Evolutionary conservation across 768 basidiomycete species (phyloP).

Genomic region (Psilocybe sp.): DNA sequence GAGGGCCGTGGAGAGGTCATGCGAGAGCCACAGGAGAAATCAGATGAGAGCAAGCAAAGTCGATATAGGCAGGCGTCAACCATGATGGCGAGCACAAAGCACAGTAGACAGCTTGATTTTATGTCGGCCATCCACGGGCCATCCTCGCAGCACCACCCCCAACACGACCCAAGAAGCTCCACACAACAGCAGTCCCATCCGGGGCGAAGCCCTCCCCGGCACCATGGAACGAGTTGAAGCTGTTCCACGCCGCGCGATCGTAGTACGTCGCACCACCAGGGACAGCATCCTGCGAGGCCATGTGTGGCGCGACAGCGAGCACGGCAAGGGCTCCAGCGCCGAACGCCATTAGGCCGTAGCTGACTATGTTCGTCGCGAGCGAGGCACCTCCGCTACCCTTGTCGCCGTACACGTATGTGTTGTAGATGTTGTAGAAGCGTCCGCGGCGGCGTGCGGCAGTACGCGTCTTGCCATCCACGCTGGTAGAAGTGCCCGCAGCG

Average conservation of each 20-base stretch:
- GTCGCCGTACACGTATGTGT: slow-evolving; percentile 61
- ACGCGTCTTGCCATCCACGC: background rate
- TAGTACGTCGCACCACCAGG: slow-evolving; percentile 73
- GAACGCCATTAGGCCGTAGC: slow-evolving; percentile 55
- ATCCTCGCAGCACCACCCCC: slow-evolving; percentile 75
- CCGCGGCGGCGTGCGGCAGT: slow-evolving; percentile 25
- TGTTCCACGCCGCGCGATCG: slow-evolving; percentile 76
- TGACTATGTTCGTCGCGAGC: slow-evolving; percentile 26
- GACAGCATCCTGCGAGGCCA: slow-evolving; percentile 51
- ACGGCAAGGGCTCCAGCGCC: slow-evolving; percentile 63
- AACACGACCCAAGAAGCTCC: slow-evolving; percentile 69
- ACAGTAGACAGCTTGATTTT: slow-evolving; percentile 5
- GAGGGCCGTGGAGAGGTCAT: too few species aligned
- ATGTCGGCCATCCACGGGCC: slow-evolving; percentile 78
- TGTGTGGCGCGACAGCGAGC: slow-evolving; percentile 58
- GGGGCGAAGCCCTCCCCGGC: slow-evolving; percentile 67
- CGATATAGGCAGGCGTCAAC: background rate
- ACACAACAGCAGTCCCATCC: slow-evolving; percentile 60
- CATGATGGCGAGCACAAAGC: background rate
- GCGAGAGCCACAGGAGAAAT: too few species aligned
- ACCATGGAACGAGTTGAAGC: slow-evolving; percentile 70
- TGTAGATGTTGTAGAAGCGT: slow-evolving; percentile 85
- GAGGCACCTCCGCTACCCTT: slow-evolving; percentile 28
- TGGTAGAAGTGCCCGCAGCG: slow-evolving; percentile 10
- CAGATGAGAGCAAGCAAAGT: too few species aligned